Base-by-base conservation (phyloP, 2,329 filamentous ascomycete genomes). In the Magnaporthiopsis incrustans region DNA sequence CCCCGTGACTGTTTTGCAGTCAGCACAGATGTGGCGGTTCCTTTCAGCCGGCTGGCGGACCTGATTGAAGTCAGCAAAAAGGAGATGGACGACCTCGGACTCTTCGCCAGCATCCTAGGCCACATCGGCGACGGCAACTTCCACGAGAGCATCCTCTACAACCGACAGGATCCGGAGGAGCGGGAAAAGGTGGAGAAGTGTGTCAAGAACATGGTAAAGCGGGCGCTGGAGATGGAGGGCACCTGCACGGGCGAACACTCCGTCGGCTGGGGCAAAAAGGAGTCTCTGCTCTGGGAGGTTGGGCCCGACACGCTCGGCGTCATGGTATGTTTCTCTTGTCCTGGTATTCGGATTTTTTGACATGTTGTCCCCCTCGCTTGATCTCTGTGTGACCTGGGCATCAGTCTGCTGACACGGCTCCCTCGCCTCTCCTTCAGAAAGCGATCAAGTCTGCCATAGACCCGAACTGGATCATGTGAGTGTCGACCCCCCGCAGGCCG, bases 101-200 rank as follows among this genome's bases (percentile, higher is more conserved):
- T 97, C 1, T 96, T 97, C 73, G 91, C 92, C 1, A 92, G 89
- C 70, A 90, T 96, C 33, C 79, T 97, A 4, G 93, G 93, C 3
- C 93, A 97, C 72, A 89, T 97, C 64, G 93, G 93, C 15, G 93
- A 97, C 72, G 93, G 93, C 53, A 97, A 97, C 75, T 97, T 97
- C 78, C 93, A 97, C 74, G 89, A 93, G 73, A 91, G 89, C 72
- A 95, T 97, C 76, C 89, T 97, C 77, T 97, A 96, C 74, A 86
- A 95, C 75, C 84, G 84, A 32, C 82, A 80, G 30, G 81, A 92
- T 64, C 82, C 85, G 3, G 85, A 81, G 32, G 90, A 97, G 76
- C 84, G 84, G 64, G 87, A 83, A 57, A 90, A 89, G 68, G 91
- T 95, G 1, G 90, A 95, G 73, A 83, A 81, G 64, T 92, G 91